Base-by-base conservation (phyloP, 78 protist genomes). In the Dictyostelium discoideum region DNA sequence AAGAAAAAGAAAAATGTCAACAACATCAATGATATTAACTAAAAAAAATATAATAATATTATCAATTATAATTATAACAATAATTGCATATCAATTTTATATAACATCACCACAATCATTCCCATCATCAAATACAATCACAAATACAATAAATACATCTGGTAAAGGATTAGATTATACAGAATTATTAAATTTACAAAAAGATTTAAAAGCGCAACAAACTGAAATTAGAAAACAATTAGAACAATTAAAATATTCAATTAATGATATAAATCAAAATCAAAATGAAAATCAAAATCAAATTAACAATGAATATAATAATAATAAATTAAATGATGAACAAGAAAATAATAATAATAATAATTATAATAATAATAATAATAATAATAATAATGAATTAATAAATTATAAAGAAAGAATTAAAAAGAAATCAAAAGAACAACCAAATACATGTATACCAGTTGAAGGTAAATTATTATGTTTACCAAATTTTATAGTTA, bases 371-470 rank as follows among this genome's bases (percentile, higher is more conserved):
- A 67, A 24, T 16, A 67, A 24, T 16, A 67, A 24, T 9, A 24
- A 24, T n/a, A 14, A 22, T 63, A 22, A 67, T n/a, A 16, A 2
- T 8, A 8, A n/a, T 67, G 18, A 24, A n/a, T 7, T n/a, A 67
- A 67, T 67, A 24, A 26, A 8, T 32, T 73, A 32, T 32, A n/a
- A 73, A 32, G 79, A 73, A 32, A 84, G 83, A 69, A 5, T 63
- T 2, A n/a, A 67, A 26, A 39, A 90, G 20, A 37, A 87, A 29
- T 4, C 42, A 14, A 39, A 26, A 44, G 24, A 16, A 16, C n/a
- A 44, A 11, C 94, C 94, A 60, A 90, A 90, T 32, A 82, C 94
- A 20, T 90, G 94, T 60, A 67, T 90, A 44, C 94, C 94, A 39
- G 6, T 72, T 14, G 84, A 60, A 5, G 76, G 74, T 22, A 90